Base-by-base conservation (phyloP, 495 filamentous ascomycete species). In the Aspergillus sclerotioniger region DNA sequence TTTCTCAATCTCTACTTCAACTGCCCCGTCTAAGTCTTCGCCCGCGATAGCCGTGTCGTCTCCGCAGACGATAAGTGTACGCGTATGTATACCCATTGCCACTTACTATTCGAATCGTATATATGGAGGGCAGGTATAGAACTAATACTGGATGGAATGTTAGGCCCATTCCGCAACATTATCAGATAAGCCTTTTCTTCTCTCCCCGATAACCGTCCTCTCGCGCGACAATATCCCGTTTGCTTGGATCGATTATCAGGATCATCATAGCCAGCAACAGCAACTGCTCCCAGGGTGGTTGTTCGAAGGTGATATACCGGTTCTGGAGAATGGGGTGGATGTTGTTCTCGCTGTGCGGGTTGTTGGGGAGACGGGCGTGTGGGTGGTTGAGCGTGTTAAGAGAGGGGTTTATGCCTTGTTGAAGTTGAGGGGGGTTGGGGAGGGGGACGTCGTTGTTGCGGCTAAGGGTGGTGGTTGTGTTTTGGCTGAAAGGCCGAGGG, bases 331-430 rank as follows among this genome's bases (percentile, higher is more conserved):
- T 46, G 82, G 86, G 52, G 69, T 79, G 21, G 60, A 56, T 15
- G 46, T 57, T 35, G 78, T 95, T 1, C 81, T 96, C 9, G 80
- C 91, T 43, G 89, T 87, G 29, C 77, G 85, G 49, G 75, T 84
- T 20, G 79, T 86, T 37, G 73, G 20, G 4, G 71, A 8, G 82
- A 82, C 64, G 80, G 78, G 20, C 78, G 76, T 8, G 60, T 89
- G 6, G 92, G 87, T 84, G 13, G 68, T 96, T 32, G 92, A 96
- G 71, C 73, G 82, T n/a, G 87, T 89, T 28, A 79, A 79, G 49
- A 64, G 70, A 46, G 82, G 84, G 0, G 75, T 91, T 10, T 95
- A 90, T 69, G 83, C 84, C 13, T 62, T 94, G 8, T 91, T 84
- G 62, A 87, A 84, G 60, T 74, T 96, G 50, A 86, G 74, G 3